These are phyloP conservation scores for Alternaria burnsii DNA, from an alignment of 2,329 filamentous ascomycete species.

Conservation along the genomic window DNA sequence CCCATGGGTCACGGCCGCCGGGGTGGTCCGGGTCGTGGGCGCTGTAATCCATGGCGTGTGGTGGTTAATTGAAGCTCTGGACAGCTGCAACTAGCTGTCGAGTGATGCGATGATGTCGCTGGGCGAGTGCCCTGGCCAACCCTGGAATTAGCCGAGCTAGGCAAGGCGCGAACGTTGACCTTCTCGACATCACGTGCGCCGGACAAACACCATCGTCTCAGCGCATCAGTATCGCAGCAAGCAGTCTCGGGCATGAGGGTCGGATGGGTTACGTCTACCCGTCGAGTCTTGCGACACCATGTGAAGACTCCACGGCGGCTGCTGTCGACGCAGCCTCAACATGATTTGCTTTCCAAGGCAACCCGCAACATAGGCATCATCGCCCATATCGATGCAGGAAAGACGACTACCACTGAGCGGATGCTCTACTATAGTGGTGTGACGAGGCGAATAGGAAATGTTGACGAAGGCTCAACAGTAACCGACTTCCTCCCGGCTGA, in stretches of 20 bases:
- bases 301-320: slow-evolving; percentile 40
- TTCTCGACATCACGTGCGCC: slow-evolving; percentile 38
- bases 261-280: slow-evolving; percentile 46
- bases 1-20: slow-evolving; percentile 70
- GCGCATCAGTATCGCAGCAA: slow-evolving; percentile 13
- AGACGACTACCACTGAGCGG: slow-evolving; percentile 97
- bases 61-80: slow-evolving; percentile 33
- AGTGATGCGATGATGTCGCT: slow-evolving; percentile 30
- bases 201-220: slow-evolving; percentile 13
- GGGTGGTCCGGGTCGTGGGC: slow-evolving; percentile 66
- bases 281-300: slow-evolving; percentile 45
- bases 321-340: slow-evolving; percentile 35
- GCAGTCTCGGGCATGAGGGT: slow-evolving; percentile 43
- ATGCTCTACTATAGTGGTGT: slow-evolving; percentile 98
- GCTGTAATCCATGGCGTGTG: slow-evolving; percentile 70
- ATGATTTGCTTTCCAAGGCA: slow-evolving; percentile 65
- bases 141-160: slow-evolving; percentile 33
- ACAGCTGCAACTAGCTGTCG: slow-evolving; percentile 29
- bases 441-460: slow-evolving; percentile 86
- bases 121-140: slow-evolving; percentile 11
- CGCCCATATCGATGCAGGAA: slow-evolving; percentile 97
- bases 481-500: slow-evolving; percentile 97
- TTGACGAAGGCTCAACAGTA: slow-evolving; percentile 95
- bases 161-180: slow-evolving; percentile 38
- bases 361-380: slow-evolving; percentile 98